Conservation (phyloP, 1,284 basidiomycete genomes). For the Irpex rosettiformis region DNA sequence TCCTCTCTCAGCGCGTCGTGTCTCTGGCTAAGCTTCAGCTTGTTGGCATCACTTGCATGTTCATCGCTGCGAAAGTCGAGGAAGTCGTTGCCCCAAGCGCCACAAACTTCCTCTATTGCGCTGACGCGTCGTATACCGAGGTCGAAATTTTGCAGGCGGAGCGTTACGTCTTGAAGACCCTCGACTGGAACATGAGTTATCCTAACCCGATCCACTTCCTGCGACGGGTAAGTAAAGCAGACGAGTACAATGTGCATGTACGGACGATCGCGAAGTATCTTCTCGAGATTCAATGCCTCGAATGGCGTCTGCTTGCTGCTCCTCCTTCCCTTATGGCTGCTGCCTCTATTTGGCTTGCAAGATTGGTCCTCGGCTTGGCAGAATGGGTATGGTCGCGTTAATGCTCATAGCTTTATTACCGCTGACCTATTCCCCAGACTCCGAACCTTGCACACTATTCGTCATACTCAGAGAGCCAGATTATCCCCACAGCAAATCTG, state of each 20-base stretch:
- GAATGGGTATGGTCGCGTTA: slow-evolving; percentile 72
- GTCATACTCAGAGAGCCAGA: slow-evolving; percentile 79
- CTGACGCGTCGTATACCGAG: slow-evolving; percentile 85
- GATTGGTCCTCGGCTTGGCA: slow-evolving; percentile 79
- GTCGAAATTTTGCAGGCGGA: slow-evolving; percentile 93
- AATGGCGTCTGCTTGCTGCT: slow-evolving; percentile 80
- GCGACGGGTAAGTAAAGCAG: slow-evolving; percentile 91
- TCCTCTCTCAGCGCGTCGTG: slow-evolving; percentile 87
- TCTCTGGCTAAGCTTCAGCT: slow-evolving; percentile 93
- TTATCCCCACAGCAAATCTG: slow-evolving; percentile 85
- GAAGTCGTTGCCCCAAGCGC: slow-evolving; percentile 93
- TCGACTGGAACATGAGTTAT: slow-evolving; percentile 91
- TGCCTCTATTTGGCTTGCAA: slow-evolving; percentile 88
- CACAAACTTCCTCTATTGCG: slow-evolving; percentile 83
- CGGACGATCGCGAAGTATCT: slow-evolving; percentile 93
- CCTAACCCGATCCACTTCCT: slow-evolving; percentile 95
- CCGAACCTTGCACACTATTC: slow-evolving; percentile 92
- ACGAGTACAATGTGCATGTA: slow-evolving; percentile 90
- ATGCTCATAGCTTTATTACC: neutral
- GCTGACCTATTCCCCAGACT: slow-evolving; percentile 44
- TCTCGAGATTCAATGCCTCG: slow-evolving; percentile 87
- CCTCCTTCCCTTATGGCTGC: slow-evolving; percentile 88
- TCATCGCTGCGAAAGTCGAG: slow-evolving; percentile 94
- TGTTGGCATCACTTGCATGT: slow-evolving; percentile 92
- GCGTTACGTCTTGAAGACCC: slow-evolving; percentile 87